phyloP scores from a whole-genome alignment of 2,329 filamentous ascomycete species.

The Botrytis fragariae region DNA sequence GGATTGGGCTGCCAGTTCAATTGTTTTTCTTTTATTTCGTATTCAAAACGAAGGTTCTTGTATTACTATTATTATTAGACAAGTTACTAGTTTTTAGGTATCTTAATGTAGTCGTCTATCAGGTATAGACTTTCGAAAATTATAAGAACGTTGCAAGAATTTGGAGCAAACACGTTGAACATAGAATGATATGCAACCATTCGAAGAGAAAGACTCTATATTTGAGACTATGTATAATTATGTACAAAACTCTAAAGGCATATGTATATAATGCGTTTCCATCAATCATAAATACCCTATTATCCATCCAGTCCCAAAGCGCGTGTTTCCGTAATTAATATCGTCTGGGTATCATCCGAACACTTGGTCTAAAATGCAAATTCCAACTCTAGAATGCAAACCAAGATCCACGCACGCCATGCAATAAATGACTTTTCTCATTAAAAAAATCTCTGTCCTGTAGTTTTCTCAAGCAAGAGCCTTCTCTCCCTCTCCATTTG shows the following conservation, averaged over 20 bases:
- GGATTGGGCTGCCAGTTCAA: neutral
- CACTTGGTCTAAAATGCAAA: neutral
- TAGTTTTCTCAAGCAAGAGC: neutral
- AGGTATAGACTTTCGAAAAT: neutral
- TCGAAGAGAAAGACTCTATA: neutral
- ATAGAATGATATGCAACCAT: neutral
- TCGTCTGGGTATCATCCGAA: neutral
- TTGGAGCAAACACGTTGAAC: neutral
- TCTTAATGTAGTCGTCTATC: neutral
- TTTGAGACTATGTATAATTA: neutral
- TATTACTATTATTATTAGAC: neutral
- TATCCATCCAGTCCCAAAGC: neutral
- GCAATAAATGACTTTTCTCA: neutral
- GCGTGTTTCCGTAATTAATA: neutral
- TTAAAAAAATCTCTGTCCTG: neutral
- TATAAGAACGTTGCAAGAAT: neutral
- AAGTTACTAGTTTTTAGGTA: neutral
- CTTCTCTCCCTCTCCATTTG: slow-evolving; percentile 14
- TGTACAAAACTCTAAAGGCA: neutral
- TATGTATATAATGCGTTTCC: neutral
- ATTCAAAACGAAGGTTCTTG: neutral
- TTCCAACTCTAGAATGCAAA: neutral
- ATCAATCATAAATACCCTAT: neutral
- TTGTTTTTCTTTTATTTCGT: neutral
- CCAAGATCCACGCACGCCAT: neutral